These are phyloP conservation scores for Hygrocybe punicea DNA, from an alignment of 768 basidiomycete genomes.

Conservation along the genomic window DNA sequence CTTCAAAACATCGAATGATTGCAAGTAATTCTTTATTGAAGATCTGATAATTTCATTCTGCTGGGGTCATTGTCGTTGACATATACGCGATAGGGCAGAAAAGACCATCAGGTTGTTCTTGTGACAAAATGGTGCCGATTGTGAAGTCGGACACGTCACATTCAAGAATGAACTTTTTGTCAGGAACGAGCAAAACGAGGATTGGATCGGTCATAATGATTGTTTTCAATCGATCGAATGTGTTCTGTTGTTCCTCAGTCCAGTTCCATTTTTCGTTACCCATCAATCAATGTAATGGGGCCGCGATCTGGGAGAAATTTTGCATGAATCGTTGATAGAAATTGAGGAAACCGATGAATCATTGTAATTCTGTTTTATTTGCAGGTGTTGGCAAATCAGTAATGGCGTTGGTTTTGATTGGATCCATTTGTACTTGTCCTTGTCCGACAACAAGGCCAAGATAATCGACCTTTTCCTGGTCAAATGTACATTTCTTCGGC, in stretches of 20 bases:
- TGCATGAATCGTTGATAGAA: conserved; percentile 41
- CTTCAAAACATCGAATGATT: conserved; percentile 26
- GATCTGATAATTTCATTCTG: conserved; percentile 49
- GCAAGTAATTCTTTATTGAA: conserved; percentile 51
- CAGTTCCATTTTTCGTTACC: conserved; percentile 23
- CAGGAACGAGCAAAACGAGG: neutral
- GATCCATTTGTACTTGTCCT: conserved; percentile 29
- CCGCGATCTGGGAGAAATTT: conserved; percentile 19
- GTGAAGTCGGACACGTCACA: conserved; percentile 31
- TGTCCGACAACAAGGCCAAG: conserved; percentile 22
- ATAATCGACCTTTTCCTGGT: conserved; percentile 20
- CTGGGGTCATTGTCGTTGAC: conserved; percentile 26
- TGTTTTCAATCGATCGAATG: conserved; percentile 27
- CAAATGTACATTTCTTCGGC: conserved; percentile 38
- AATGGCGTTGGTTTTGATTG: conserved; percentile 29
- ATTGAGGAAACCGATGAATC: conserved; percentile 38
- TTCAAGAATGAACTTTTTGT: no score
- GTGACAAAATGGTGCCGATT: conserved; percentile 27
- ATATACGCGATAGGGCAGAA: conserved; percentile 42
- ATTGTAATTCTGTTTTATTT: conserved; percentile 25
- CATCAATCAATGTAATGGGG: conserved; percentile 28
- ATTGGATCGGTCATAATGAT: conserved; percentile 11
- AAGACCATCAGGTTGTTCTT: conserved; percentile 14
- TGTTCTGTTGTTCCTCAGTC: conserved; percentile 2
- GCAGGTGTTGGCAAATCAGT: conserved; percentile 26